Evolutionary conservation across 1,139 yeast genomes (phyloP), one percentile per base, ranked within the genome.

Genomic region (Taphrina populina): DNA sequence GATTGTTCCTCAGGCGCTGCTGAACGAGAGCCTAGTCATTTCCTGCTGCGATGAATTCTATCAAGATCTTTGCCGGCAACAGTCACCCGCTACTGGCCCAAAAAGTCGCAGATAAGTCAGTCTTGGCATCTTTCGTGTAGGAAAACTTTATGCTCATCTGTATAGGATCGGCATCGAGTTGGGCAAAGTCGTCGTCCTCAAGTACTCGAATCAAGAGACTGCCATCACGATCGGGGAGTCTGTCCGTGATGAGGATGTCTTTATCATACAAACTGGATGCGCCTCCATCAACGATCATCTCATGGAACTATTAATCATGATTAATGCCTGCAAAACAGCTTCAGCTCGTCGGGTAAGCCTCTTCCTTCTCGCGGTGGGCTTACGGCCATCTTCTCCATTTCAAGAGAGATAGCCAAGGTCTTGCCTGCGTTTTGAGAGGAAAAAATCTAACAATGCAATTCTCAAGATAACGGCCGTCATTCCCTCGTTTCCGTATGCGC

Each of bases 211-310:
- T 88, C 64, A 90, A 88, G 70, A 96, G 88, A 92, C 95, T 10
- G 84, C 94, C n/a, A 88, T 92, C 58, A 82, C 95, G 47, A 87
- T 92, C 64, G 95, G 95, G 21, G 98, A 92, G 71, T 85, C 95
- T 23, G 95, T 92, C 39, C 82, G 98, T 72, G 98, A 92, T 70
- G 97, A 94, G 70, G 98, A 92, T 69, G 76, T 92, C 43, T 92
- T 84, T 69, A 86, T 92, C 62, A 78, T 92, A 59, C 69, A 96
- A 30, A 52, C 59, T 7, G 59, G 59, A 2, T 85, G 94, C 46
- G 96, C 96, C 29, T 39, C 10, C 82, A 52, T 90, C 44, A 94
- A 94, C 69, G 97, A 92, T 69, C 83, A 81, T 65, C 84, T 94
- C 64, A 78, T 94, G 69, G 97, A 94, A 70, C 75, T 94, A 53